A percentile compares a stretch with the other conserved stretches of the same genome.
Conservation (phyloP, 352 stramenopile species). For the Globisporangium radiosum region DNA sequence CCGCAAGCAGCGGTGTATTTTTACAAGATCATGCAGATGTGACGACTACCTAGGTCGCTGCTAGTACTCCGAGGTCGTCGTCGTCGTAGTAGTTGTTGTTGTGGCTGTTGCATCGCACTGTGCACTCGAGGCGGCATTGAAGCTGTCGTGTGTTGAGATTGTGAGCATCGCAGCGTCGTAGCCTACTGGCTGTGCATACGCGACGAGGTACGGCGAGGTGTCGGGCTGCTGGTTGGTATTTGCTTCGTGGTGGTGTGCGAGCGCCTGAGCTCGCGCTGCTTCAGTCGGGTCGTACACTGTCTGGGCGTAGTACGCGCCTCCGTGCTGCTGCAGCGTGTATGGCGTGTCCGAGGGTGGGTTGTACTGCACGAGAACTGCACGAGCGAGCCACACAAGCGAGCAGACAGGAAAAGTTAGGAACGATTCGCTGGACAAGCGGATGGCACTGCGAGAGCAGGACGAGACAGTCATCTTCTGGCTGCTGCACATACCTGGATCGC, state of each 20-base stretch:
- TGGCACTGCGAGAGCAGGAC: too few relatives aligned
- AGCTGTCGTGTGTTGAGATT: neutral
- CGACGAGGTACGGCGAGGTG: neutral
- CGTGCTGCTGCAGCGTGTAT: constrained; percentile 2
- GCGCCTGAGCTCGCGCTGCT: neutral
- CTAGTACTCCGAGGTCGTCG: neutral
- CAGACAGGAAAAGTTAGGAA: neutral
- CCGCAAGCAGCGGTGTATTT: neutral
- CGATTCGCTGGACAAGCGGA: too few relatives aligned
- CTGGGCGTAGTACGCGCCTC: neutral
- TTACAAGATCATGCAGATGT: neutral
- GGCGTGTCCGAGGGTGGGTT: neutral
- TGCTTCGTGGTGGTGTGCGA: neutral
- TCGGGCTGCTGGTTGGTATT: neutral
- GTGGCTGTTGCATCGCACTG: neutral
- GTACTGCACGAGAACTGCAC: neutral
- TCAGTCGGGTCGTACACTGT: neutral
- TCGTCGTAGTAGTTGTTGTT: neutral
- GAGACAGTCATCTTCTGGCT: neutral
- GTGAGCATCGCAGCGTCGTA: neutral
- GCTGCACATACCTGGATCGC: neutral
- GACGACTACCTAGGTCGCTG: neutral
- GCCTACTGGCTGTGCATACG: neutral
- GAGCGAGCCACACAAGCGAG: neutral
- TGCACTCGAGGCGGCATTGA: neutral